Evolutionary conservation across 768 basidiomycete species (phyloP).

Genomic region (Hirschioporus abietinus): DNA sequence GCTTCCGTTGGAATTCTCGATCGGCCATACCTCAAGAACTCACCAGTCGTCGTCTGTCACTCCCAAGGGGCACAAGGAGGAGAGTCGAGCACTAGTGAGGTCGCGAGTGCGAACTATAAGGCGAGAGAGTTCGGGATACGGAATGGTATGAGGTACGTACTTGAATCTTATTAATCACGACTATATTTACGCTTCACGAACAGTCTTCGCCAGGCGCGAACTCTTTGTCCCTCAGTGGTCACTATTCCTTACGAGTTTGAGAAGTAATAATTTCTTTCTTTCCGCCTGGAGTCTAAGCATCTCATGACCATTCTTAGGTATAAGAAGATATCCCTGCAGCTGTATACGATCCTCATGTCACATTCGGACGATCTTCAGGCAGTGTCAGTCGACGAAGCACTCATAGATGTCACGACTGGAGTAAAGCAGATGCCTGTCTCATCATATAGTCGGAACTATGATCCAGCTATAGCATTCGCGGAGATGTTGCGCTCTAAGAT

Average conservation of each 20-base stretch:
- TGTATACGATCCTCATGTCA: conserved; percentile 89
- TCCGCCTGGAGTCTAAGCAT: conserved; percentile 2
- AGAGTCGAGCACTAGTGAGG: conserved; percentile 81
- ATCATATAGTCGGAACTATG: conserved; percentile 19
- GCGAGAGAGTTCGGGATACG: conserved; percentile 82
- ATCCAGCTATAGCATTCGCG: conserved; percentile 74
- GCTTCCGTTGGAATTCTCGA: conserved; percentile 84
- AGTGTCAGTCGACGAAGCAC: conserved; percentile 93
- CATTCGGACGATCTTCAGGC: conserved; percentile 91
- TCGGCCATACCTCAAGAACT: conserved; percentile 77
- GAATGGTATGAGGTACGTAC: conserved; percentile 87
- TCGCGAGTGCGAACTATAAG: conserved; percentile 93
- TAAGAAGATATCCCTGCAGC: conserved; percentile 75
- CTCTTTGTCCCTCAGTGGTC: conserved; percentile 63
- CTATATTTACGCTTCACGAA: conserved; percentile 6
- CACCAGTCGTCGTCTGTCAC: conserved; percentile 93
- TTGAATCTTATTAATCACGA: not conserved
- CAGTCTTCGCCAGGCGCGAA: conserved; percentile 75
- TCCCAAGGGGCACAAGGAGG: conserved; percentile 76
- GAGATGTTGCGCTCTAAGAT: conserved; percentile 77
- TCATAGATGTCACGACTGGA: conserved; percentile 77
- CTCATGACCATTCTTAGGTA: conserved; percentile 48
- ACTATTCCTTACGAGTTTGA: conserved; percentile 96
- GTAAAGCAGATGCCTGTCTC: conserved; percentile 36
- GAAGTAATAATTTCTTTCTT: conserved; percentile 34